Conservation (phyloP, 306 rosid species). For the Citrullus colocynthis region DNA sequence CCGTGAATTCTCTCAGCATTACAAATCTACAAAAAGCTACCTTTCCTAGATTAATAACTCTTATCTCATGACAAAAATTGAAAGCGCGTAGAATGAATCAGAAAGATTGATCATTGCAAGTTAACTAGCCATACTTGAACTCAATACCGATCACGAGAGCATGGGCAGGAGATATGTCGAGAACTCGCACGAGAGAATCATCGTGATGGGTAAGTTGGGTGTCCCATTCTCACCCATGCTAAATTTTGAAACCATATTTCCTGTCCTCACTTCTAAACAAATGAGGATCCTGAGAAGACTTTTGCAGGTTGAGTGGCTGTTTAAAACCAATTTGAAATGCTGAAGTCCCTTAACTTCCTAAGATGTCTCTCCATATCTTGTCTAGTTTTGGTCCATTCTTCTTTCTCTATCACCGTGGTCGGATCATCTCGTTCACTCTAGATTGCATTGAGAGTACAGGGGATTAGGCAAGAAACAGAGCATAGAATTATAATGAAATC, state of each 20-base stretch:
- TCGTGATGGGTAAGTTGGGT: neutral
- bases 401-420: conserved; percentile 72
- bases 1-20: neutral
- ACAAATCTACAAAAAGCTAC: neutral
- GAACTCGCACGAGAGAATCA: neutral
- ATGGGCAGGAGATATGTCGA: neutral
- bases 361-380: conserved; percentile 95
- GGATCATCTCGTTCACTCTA: conserved; percentile 87
- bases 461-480: conserved; percentile 9
- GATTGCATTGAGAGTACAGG: conserved; percentile 6
- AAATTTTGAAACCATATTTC: neutral
- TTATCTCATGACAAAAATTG: neutral
- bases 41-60: neutral
- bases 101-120: neutral
- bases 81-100: neutral
- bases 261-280: neutral
- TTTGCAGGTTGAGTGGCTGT: neutral
- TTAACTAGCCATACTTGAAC: neutral
- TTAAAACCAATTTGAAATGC: conserved; percentile 78
- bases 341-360: conserved; percentile 82
- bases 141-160: neutral
- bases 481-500: conserved; percentile 3
- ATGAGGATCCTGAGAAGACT: neutral
- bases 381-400: conserved; percentile 66
- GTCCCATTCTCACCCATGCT: neutral